Base-by-base conservation (phyloP, 441 rosid genomes). In the Croton laevigatus region DNA sequence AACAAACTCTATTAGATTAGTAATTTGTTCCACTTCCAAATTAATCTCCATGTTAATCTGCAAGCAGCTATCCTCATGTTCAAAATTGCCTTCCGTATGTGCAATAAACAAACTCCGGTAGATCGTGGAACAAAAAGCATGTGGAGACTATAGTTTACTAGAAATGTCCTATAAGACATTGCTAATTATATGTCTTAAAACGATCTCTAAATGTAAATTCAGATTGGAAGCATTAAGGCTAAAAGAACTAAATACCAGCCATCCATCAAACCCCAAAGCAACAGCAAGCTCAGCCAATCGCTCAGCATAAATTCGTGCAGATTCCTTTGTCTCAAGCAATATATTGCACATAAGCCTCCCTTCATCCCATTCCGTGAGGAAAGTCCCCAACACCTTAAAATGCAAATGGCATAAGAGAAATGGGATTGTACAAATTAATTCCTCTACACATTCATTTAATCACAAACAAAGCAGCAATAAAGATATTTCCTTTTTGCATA, bases 341-440 rank as follows among this genome's bases (percentile, higher is more conserved):
- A 85, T 83, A 54, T 79, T 72, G 76, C 96, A 86, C 48, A 69
- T 74, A 45, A 37, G 70, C 76, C 52, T 80, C 23, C 97, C 97
- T 80, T 83, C 89, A 46, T 85, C 91, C 91, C 95, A 77, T 79
- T 94, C 98, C 23, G 89, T 76, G 77, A 94, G 88, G 81, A 91
- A 91, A 55, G 97, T 94, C 76, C 97, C 97, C 75, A 90, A 76
- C 57, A 90, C 96, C 98, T 91, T 80, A 54, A 22, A 73, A 27
- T 70, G 53, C 84, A 83, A 59, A 19, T 11, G 13, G 13, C 51
- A 67, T 51, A 20, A 69, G 27, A 62, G 17, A 70, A 75, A 75
- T 59, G 69, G 19, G 53, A 51, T 53, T 48, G 65, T 2, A 27
- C 20, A 54, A 23, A 59, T 14, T 71, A 64, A 54, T 71, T 66